These are phyloP conservation scores for Cordyceps javanica DNA, from an alignment of 2,329 filamentous ascomycete species.

Conservation along the genomic window DNA sequence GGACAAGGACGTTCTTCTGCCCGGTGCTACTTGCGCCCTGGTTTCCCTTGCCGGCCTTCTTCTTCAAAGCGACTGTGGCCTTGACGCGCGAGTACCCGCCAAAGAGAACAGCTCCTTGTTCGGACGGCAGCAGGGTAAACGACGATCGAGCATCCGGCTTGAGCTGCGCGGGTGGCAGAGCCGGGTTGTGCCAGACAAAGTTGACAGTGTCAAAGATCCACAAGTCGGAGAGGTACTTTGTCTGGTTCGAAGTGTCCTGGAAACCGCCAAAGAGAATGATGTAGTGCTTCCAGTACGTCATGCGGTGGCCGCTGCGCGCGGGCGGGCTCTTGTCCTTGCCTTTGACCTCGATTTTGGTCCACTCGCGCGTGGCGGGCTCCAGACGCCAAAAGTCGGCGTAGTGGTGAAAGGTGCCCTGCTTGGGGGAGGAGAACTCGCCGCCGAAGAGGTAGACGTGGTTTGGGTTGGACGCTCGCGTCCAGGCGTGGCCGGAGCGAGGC, in stretches of 20 bases:
- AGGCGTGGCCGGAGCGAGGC: slow-evolving; percentile 87
- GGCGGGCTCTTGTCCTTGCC: slow-evolving; percentile 74
- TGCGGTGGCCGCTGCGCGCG: slow-evolving; percentile 84
- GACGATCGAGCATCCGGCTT: slow-evolving; percentile 89
- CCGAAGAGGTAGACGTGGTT: slow-evolving; percentile 88
- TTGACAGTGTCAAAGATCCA: slow-evolving; percentile 93
- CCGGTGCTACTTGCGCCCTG: slow-evolving; percentile 31
- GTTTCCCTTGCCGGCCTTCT: slow-evolving; percentile 51
- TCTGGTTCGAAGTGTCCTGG: slow-evolving; percentile 92
- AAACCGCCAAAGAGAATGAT: slow-evolving; percentile 95
- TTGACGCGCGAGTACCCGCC: slow-evolving; percentile 94
- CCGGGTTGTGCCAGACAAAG: slow-evolving; percentile 76
- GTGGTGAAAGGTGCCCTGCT: slow-evolving; percentile 97
- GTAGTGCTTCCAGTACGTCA: slow-evolving; percentile 97
- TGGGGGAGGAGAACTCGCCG: slow-evolving; percentile 92
- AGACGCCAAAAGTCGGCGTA: slow-evolving; percentile 98
- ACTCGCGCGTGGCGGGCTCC: slow-evolving; percentile 78
- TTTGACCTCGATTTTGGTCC: slow-evolving; percentile 78
- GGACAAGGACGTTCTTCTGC: slow-evolving; percentile 70
- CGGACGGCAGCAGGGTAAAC: slow-evolving; percentile 86
- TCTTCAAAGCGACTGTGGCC: slow-evolving; percentile 57
- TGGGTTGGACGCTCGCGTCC: slow-evolving; percentile 82
- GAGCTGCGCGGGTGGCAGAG: slow-evolving; percentile 68
- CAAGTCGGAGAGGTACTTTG: slow-evolving; percentile 85
- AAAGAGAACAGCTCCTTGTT: slow-evolving; percentile 81